Conservation (phyloP, 257 asterid genomes). For the Schizonepeta tenuifolia region DNA sequence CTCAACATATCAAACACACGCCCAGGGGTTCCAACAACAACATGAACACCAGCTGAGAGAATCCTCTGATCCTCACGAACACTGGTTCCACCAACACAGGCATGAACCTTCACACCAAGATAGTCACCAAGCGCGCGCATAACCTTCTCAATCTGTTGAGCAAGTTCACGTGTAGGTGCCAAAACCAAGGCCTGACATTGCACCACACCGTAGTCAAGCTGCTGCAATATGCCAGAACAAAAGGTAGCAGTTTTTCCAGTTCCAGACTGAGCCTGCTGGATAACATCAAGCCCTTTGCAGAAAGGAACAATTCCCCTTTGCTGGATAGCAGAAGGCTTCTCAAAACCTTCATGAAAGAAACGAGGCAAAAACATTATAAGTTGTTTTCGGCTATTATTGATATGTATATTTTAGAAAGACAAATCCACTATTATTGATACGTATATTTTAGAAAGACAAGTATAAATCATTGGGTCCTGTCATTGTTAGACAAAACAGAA, state of each 20-base stretch:
- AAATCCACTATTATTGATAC: not conserved
- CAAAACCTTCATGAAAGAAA: slow-evolving; percentile 58
- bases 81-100: slow-evolving; percentile 89
- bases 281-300: slow-evolving; percentile 80
- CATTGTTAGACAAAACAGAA: too few relatives aligned
- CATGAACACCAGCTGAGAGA: slow-evolving; percentile 79
- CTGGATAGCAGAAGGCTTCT: slow-evolving; percentile 94
- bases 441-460: not conserved
- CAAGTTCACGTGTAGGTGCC: slow-evolving; percentile 87
- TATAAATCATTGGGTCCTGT: not conserved
- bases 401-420: not conserved
- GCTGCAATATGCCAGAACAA: slow-evolving; percentile 85
- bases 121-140: slow-evolving; percentile 92
- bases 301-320: slow-evolving; percentile 91
- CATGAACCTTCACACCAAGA: slow-evolving; percentile 88
- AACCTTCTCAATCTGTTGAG: slow-evolving; percentile 82
- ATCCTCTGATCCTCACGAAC: slow-evolving; percentile 87
- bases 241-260: slow-evolving; percentile 87
- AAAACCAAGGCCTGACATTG: slow-evolving; percentile 81
- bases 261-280: slow-evolving; percentile 91
- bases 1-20: slow-evolving; percentile 86
- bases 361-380: not conserved
- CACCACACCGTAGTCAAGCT: slow-evolving; percentile 64
- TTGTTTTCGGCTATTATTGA: not conserved
- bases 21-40: slow-evolving; percentile 90